Percentiles rank a stretch among this genome's conserved stretches.
phyloP scores from a whole-genome alignment of 257 asterid genomes.

The Perilla frutescens region DNA sequence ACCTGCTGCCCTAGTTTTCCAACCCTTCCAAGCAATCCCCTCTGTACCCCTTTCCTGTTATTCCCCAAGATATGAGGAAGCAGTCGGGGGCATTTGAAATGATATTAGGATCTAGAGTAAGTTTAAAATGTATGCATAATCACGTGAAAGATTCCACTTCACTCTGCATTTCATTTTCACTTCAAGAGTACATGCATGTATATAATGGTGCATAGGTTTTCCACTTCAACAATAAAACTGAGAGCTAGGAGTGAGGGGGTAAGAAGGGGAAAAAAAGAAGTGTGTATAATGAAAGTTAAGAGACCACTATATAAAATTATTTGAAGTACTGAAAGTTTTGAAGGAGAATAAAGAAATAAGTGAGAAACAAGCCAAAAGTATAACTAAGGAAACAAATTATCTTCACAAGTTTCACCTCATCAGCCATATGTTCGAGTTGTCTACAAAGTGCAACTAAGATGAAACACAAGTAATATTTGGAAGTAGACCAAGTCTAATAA shows the following conservation, averaged over 20 bases:
- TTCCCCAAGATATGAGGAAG: neutral
- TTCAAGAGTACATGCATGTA: neutral
- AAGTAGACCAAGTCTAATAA: neutral
- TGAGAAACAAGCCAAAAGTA: constrained; percentile 23
- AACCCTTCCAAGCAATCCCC: constrained; percentile 23
- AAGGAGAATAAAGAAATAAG: neutral
- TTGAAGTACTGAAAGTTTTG: neutral
- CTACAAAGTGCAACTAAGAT: constrained; percentile 14
- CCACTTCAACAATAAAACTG: constrained; percentile 22
- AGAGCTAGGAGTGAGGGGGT: constrained; percentile 6
- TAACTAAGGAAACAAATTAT: constrained; percentile 10
- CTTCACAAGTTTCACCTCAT: constrained; percentile 3
- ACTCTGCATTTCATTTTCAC: neutral
- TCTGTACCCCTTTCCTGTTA: neutral
- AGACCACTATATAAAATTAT: neutral
- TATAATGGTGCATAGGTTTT: neutral
- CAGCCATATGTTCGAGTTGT: neutral
- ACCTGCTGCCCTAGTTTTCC: neutral
- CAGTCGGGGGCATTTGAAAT: neutral
- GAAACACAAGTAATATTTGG: neutral
- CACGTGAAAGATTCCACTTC: neutral
- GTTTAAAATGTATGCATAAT: neutral
- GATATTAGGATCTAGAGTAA: neutral
- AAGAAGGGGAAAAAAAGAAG: neutral
- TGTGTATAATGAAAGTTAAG: neutral